phyloP scores from a whole-genome alignment of 371 early-diverging fungal species.

The Mucor saturninus region DNA sequence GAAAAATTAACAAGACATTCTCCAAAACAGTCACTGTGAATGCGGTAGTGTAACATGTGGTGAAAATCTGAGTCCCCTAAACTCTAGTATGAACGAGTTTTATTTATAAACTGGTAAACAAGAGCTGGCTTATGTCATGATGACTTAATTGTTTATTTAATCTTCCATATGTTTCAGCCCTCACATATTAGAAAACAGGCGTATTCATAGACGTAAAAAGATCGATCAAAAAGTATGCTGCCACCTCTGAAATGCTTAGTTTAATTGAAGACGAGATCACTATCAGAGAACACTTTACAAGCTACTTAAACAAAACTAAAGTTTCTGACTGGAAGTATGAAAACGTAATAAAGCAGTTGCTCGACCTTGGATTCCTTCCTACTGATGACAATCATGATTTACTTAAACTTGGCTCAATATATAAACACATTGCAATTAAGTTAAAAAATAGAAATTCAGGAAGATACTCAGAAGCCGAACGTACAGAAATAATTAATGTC shows the following conservation, averaged over 20 bases:
- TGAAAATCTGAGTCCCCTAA: too few species aligned
- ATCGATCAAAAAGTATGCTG: neutral
- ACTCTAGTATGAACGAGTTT: too few species aligned
- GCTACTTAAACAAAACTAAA: constrained; percentile 13
- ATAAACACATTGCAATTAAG: constrained; percentile 7
- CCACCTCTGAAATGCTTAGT: too few species aligned
- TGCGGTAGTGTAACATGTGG: too few species aligned
- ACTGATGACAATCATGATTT: constrained; percentile 11
- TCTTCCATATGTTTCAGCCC: too few species aligned
- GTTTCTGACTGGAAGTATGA: constrained; percentile 15
- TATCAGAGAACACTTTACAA: constrained; percentile 14
- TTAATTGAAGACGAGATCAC: constrained; percentile 16
- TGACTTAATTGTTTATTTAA: too few species aligned
- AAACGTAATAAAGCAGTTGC: constrained; percentile 10
- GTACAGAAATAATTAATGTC: constrained; percentile 7
- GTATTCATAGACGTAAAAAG: too few species aligned
- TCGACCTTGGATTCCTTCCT: constrained; percentile 14
- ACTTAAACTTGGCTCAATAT: constrained; percentile 10
- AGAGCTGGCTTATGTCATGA: too few species aligned
- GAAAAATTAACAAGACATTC: too few species aligned
- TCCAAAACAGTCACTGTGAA: too few species aligned
- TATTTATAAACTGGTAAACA: too few species aligned
- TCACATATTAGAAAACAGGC: too few species aligned
- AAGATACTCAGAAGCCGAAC: constrained; percentile 14
- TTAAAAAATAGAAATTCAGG: constrained; percentile 6